A percentile compares a stretch with the other conserved stretches of the same genome.
These are phyloP conservation scores for Thymus quinquecostatus DNA, from an alignment of 257 asterid species.

Conservation along the genomic window DNA sequence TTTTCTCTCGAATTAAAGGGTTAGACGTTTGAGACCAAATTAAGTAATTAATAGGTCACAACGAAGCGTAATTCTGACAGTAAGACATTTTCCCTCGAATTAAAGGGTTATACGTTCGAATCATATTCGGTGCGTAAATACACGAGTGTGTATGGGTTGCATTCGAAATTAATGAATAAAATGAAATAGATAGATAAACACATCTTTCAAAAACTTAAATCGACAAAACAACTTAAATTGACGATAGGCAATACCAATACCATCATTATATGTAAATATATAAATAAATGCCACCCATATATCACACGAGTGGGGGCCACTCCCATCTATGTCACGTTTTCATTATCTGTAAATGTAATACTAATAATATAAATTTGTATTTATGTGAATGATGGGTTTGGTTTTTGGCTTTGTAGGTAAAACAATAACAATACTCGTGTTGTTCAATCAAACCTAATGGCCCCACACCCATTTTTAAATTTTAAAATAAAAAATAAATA, in stretches of 20 bases:
- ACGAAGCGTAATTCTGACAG: too few species aligned
- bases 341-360: neutral
- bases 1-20: too few species aligned
- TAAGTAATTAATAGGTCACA: too few species aligned
- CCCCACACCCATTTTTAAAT: too few species aligned
- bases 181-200: neutral
- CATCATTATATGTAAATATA: too few species aligned
- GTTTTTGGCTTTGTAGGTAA: conserved; percentile 24
- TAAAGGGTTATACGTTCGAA: too few species aligned
- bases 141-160: too few species aligned
- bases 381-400: conserved; percentile 10
- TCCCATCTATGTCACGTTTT: conserved; percentile 15
- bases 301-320: conserved; percentile 26
- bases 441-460: conserved; percentile 1
- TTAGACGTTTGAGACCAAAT: too few species aligned
- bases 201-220: neutral
- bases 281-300: neutral
- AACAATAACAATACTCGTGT: neutral
- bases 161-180: too few species aligned
- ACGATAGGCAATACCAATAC: neutral
- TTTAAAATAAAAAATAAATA: too few species aligned
- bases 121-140: too few species aligned
- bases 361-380: neutral
- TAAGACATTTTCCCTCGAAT: too few species aligned
- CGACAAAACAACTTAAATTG: neutral